These are phyloP conservation scores for Fusarium musae DNA, from an alignment of 2,329 filamentous ascomycete genomes.

Conservation along the genomic window DNA sequence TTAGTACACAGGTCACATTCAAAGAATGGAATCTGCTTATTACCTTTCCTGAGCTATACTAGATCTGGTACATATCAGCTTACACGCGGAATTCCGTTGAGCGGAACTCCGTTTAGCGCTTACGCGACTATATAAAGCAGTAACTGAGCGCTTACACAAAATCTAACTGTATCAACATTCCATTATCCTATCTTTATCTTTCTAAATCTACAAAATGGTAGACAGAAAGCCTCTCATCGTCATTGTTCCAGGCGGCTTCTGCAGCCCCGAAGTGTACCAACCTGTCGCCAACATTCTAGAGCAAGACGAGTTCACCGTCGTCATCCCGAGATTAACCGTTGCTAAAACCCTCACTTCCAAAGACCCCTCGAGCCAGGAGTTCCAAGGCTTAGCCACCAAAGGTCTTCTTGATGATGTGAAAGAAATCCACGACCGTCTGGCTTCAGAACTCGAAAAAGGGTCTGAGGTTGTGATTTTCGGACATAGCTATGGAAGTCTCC, in stretches of 20 bases:
- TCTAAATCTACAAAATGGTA: not conserved
- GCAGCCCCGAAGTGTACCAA: not conserved
- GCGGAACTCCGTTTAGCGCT: not conserved
- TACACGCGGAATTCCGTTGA: not conserved
- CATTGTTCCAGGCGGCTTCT: not conserved
- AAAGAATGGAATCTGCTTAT: not conserved
- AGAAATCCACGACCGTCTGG: not conserved
- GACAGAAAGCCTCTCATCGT: not conserved
- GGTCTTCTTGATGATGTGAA: not conserved
- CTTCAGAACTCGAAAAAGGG: not conserved
- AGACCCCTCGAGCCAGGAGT: rapidly evolving
- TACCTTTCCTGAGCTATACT: not conserved
- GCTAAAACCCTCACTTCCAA: not conserved
- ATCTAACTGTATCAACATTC: no score
- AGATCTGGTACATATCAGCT: not conserved
- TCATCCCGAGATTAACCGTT: not conserved
- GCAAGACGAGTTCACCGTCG: not conserved
- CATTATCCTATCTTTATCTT: rapidly evolving
- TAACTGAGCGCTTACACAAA: rapidly evolving
- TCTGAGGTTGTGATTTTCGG: not conserved
- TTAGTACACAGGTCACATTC: not conserved
- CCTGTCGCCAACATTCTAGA: not conserved
- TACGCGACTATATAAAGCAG: not conserved
- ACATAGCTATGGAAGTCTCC: constrained; percentile 8
- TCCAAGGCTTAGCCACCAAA: not conserved